Evolutionary conservation across 2,329 filamentous ascomycete species (phyloP).

Genomic region (Diaporthe sp.): DNA sequence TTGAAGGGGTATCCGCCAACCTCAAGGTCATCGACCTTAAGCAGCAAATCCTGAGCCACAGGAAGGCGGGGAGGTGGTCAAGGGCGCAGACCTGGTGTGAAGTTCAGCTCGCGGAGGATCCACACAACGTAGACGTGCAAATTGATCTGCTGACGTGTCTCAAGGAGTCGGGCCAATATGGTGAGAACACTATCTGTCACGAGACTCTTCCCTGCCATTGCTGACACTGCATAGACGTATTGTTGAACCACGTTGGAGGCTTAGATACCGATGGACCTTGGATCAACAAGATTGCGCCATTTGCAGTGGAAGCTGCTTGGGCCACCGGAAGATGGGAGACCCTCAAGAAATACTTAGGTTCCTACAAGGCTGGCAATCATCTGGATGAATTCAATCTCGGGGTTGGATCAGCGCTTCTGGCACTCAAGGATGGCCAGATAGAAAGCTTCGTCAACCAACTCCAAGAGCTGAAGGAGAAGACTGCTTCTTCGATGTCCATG

Average conservation of each 20-base stretch:
- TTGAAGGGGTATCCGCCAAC: slow-evolving; percentile 93
- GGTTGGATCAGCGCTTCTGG: slow-evolving; percentile 75
- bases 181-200: slow-evolving; percentile 57
- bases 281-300: slow-evolving; percentile 76
- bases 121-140: slow-evolving; percentile 81
- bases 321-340: slow-evolving; percentile 84
- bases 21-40: slow-evolving; percentile 89
- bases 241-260: slow-evolving; percentile 87
- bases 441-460: slow-evolving; percentile 68
- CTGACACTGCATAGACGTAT: slow-evolving; percentile 68
- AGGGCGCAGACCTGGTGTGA: slow-evolving; percentile 99
- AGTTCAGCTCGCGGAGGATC: slow-evolving; percentile 83
- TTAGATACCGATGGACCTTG: slow-evolving; percentile 68
- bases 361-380: slow-evolving; percentile 60
- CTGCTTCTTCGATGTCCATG: slow-evolving; percentile 79
- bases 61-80: slow-evolving; percentile 92
- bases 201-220: not conserved
- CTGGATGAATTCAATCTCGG: slow-evolving; percentile 83
- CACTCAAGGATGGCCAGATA: slow-evolving; percentile 63
- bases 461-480: slow-evolving; percentile 72
- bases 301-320: slow-evolving; percentile 93
- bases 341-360: slow-evolving; percentile 72
- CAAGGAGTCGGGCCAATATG: slow-evolving; percentile 95
- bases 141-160: slow-evolving; percentile 87
- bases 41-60: slow-evolving; percentile 91